These are phyloP conservation scores for Zygoascus meyerae DNA, from an alignment of 1,139 yeast genomes.

Conservation along the genomic window DNA sequence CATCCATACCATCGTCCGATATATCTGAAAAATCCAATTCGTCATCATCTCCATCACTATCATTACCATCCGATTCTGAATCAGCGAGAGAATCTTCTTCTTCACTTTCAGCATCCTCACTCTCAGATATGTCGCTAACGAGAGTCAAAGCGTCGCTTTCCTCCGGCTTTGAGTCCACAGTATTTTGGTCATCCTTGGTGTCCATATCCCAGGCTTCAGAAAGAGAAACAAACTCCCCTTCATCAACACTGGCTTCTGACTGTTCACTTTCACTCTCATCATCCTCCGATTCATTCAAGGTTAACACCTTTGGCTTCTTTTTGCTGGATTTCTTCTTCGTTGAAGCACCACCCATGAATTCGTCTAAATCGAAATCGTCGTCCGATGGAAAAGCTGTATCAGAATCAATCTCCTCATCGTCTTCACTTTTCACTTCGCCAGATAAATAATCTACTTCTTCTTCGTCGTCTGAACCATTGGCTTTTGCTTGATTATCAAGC, in stretches of 20 bases:
- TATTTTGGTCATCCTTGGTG: slow-evolving; percentile 35
- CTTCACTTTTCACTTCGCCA: slow-evolving; percentile 28
- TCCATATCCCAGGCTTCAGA: slow-evolving; percentile 90
- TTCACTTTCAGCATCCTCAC: slow-evolving; percentile 28
- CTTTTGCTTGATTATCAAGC: slow-evolving; percentile 10
- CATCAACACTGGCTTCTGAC: slow-evolving; percentile 51
- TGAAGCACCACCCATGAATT: slow-evolving; percentile 23
- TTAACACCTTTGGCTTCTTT: slow-evolving; percentile 15
- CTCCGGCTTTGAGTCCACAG: slow-evolving; percentile 17
- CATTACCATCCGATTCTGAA: slow-evolving; percentile 25
- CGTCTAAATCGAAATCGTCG: slow-evolving; percentile 24
- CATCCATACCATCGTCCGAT: slow-evolving; percentile 25
- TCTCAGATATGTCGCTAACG: slow-evolving; percentile 17
- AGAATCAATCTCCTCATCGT: slow-evolving; percentile 41
- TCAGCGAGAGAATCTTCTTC: slow-evolving; percentile 25
- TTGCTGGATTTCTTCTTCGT: slow-evolving; percentile 13
- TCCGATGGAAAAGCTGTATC: slow-evolving; percentile 38
- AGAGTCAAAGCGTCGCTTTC: slow-evolving; percentile 22
- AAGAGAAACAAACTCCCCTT: slow-evolving; percentile 63
- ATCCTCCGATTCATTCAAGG: slow-evolving; percentile 15
- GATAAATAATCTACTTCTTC: slow-evolving; percentile 7
- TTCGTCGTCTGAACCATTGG: slow-evolving; percentile 22
- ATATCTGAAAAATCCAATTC: slow-evolving; percentile 20
- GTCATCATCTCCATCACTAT: slow-evolving; percentile 23
- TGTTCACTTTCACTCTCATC: slow-evolving; percentile 37